phyloP scores from a whole-genome alignment of 1,139 yeast species.

The Magnusiomyces tetraspermus region DNA sequence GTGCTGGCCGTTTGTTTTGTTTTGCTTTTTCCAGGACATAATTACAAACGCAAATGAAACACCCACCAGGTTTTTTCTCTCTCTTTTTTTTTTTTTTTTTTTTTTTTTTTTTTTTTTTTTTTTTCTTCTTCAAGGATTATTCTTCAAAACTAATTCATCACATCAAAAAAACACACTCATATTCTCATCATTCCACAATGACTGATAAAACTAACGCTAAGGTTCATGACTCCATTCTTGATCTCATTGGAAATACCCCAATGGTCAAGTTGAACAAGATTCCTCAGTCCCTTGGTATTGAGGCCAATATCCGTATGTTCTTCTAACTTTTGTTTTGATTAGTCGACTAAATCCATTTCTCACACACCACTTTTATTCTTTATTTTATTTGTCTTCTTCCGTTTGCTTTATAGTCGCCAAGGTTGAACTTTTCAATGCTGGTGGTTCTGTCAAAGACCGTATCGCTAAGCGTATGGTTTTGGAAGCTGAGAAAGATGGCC shows the following conservation, averaged over 20 bases:
- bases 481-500: constrained; percentile 71
- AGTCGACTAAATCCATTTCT: neutral
- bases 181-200: no score
- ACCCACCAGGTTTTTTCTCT: neutral
- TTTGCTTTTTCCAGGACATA: no score
- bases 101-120: neutral
- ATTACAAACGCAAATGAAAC: no score
- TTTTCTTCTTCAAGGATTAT: neutral
- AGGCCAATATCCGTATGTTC: constrained; percentile 38
- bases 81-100: neutral
- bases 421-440: constrained; percentile 59
- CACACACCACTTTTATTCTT: neutral
- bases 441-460: constrained; percentile 64
- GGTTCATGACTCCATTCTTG: constrained; percentile 35
- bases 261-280: constrained; percentile 63
- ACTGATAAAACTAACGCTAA: constrained; percentile 10
- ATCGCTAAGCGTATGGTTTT: constrained; percentile 57
- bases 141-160: neutral
- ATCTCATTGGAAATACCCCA: constrained; percentile 78
- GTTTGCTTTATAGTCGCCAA: constrained; percentile 35
- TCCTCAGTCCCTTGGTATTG: constrained; percentile 69
- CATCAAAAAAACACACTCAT: neutral
- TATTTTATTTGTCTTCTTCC: neutral
- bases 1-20: no score
- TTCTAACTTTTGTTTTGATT: neutral